These are phyloP conservation scores for Biscutella laevigata DNA, from an alignment of 441 rosid species.

Conservation along the genomic window DNA sequence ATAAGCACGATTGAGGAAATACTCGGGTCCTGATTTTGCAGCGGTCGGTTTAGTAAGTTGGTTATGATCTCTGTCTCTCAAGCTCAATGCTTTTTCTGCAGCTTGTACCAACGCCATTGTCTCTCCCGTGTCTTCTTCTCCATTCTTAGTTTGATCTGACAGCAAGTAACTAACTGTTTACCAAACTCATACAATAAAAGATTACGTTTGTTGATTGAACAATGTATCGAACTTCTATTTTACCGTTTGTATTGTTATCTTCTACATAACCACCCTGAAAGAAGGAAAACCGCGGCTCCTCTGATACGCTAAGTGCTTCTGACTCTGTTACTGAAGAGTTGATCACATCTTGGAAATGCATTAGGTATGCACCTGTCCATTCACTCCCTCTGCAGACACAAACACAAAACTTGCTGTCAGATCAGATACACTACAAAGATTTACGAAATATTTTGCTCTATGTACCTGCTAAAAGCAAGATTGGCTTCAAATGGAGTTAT, in stretches of 20 bases:
- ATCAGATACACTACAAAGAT: not conserved
- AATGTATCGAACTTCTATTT: not conserved
- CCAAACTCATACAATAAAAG: not conserved
- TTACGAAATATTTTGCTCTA: not conserved
- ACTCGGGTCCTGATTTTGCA: conserved; percentile 72
- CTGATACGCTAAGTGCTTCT: conserved; percentile 25
- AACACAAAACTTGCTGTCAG: too few species aligned
- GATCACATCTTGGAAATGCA: conserved; percentile 72
- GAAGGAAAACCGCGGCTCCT: conserved; percentile 84
- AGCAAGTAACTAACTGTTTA: conserved; percentile 8
- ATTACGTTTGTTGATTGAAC: not conserved
- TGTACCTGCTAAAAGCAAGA: conserved; percentile 78
- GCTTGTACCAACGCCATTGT: conserved; percentile 52
- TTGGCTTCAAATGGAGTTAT: conserved; percentile 86
- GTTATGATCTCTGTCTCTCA: conserved; percentile 35
- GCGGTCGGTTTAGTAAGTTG: conserved; percentile 37
- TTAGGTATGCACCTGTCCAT: conserved; percentile 81
- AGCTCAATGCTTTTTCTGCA: conserved; percentile 55
- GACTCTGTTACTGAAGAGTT: conserved; percentile 29
- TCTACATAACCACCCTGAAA: conserved; percentile 74
- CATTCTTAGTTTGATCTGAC: conserved; percentile 27
- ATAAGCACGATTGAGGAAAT: conserved; percentile 48
- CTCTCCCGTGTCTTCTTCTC: conserved; percentile 32
- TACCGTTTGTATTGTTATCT: conserved; percentile 51
- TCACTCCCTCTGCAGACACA: conserved; percentile 60